Base-by-base conservation (phyloP, 257 asterid species). In the Nemophila menziesii region DNA sequence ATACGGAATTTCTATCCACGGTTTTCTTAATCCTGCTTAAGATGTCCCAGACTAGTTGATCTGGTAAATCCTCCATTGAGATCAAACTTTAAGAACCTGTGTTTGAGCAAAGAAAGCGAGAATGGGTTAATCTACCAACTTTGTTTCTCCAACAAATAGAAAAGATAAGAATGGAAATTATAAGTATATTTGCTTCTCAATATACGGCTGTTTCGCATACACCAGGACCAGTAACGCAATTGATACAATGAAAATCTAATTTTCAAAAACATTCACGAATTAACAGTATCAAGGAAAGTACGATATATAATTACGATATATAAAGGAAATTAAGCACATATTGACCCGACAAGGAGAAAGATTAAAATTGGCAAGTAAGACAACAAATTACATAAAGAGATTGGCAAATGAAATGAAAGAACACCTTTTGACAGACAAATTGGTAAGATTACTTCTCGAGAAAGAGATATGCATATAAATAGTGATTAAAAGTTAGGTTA, bases 1-100 rank as follows among this genome's bases (percentile, higher is more conserved):
- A 86, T 5, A 70, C 54, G 5, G 90, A 75, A 52, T 71, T 79
- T 56, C 75, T 79, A 54, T 86, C 93, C 0, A 46, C 54, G 0
- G 62, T 66, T 60, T 43, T 44, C 27, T 54, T 64, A 37, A 82
- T 48, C 60, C 86, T 64, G 22, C 66, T 61, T 49, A 82, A 52
- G 41, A 86, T 82, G 41, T 82, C 82, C 82, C 80, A 72, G 50
- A 79, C 75, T 27, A 82, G 43, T 43, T 70, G 71, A 44, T 77
- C 90, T 11, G 94, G 96, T 66, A 86, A 70, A 54, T 70, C 68
- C 61, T 86, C 84, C 96, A 86, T 86, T 57, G 59, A 13, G 10
- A 54, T 43, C 38, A 47, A 46, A 54, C 21, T 39, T 14, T 20
- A 48, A 33, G 22, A 20, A 47, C 65, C 68, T 55, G 52, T 33